Evolutionary conservation across 768 basidiomycete genomes (phyloP).

Genomic region (Calocera cornea): DNA sequence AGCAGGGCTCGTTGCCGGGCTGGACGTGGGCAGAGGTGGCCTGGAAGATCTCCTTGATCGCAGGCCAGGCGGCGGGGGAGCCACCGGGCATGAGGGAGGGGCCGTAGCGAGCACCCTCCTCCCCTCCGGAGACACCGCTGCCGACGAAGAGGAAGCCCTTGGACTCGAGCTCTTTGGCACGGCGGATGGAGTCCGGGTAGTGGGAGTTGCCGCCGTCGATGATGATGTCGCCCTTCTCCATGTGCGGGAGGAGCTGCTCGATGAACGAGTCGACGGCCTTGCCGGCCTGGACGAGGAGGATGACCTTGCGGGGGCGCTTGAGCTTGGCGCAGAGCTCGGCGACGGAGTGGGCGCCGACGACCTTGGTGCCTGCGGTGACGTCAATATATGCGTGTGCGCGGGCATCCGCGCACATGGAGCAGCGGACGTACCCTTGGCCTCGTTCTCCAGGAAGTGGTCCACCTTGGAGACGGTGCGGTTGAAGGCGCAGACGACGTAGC

Average conservation of each 20-base stretch:
- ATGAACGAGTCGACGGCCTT: conserved; percentile 94
- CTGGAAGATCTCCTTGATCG: conserved; percentile 98
- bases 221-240: conserved; percentile 94
- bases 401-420: neutral
- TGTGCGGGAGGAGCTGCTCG: conserved; percentile 67
- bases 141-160: conserved; percentile 97
- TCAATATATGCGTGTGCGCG: neutral
- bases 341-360: conserved; percentile 88
- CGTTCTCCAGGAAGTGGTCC: conserved; percentile 86
- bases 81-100: conserved; percentile 99
- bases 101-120: conserved; percentile 94
- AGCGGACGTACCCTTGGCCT: conserved; percentile 75
- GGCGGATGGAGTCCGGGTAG: conserved; percentile 95
- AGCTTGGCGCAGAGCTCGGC: conserved; percentile 84
- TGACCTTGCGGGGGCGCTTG: conserved; percentile 89
- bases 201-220: conserved; percentile 99
- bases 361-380: conserved; percentile 60
- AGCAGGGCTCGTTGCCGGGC: conserved; percentile 94
- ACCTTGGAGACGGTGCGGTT: conserved; percentile 97
- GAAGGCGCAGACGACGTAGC: conserved; percentile 91
- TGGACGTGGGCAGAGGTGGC: conserved; percentile 89
- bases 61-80: conserved; percentile 82
- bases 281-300: conserved; percentile 98
- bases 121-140: conserved; percentile 97
- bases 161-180: conserved; percentile 78